Percentiles rank a stretch among this genome's conserved stretches.
Conservation (phyloP, 768 basidiomycete species). For the Xerocomellus amylosporus region DNA sequence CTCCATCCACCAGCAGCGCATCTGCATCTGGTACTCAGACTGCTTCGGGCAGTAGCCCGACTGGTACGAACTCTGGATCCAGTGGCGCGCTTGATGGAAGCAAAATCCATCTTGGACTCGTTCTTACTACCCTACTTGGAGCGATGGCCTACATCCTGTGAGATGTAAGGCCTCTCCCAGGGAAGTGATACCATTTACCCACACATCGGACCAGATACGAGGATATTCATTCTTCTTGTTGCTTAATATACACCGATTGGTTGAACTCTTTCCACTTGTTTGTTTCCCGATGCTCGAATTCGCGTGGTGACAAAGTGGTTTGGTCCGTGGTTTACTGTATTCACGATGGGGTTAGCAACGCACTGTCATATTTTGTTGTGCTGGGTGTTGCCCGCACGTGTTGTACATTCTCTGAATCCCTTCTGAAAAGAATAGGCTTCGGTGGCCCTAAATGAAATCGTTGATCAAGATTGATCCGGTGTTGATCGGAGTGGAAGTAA, state of each 20-base stretch:
- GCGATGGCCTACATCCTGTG: conserved; percentile 16
- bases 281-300: not conserved
- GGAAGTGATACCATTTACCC: conserved; percentile 8
- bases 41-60: conserved; percentile 14
- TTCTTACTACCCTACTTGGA: conserved; percentile 13
- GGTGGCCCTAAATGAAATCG: not conserved
- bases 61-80: conserved; percentile 10
- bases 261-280: not conserved
- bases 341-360: not conserved
- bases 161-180: not conserved
- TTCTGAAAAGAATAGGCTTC: not conserved
- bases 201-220: not conserved
- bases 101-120: conserved; percentile 15
- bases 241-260: conserved; percentile 3
- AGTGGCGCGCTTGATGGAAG: conserved; percentile 11
- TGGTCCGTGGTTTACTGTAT: not conserved
- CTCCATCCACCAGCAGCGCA: conserved; percentile 28
- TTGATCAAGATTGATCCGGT: not conserved
- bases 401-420: not conserved
- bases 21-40: conserved; percentile 21
- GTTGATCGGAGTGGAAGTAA: not conserved
- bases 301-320: not conserved
- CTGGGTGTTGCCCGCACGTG: not conserved
- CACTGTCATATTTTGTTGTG: not conserved
- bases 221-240: not conserved